Evolutionary conservation across 768 basidiomycete species (phyloP).

Genomic region (Boletus rex-veris): DNA sequence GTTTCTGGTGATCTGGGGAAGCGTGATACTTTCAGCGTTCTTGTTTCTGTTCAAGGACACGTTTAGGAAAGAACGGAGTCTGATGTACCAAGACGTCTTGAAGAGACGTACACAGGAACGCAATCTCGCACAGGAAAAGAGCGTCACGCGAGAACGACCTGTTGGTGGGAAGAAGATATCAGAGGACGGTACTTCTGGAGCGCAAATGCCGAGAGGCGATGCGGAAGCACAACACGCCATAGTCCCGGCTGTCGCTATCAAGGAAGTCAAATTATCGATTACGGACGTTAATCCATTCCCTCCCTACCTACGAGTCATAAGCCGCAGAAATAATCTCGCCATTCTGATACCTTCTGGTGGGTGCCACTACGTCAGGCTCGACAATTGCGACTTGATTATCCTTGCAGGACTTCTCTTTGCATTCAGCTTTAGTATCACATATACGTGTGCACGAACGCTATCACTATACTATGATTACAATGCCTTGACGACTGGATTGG

Average conservation of each 20-base stretch:
- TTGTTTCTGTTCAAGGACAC: slow-evolving; percentile 78
- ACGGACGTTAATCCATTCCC: slow-evolving; percentile 70
- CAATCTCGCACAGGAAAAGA: slow-evolving; percentile 12
- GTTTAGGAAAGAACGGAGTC: slow-evolving; percentile 78
- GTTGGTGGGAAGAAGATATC: not conserved
- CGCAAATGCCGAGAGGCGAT: slow-evolving; percentile 19
- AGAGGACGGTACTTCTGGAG: not conserved
- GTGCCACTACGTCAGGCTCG: slow-evolving; percentile 8
- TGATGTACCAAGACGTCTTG: slow-evolving; percentile 70
- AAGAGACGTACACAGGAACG: slow-evolving; percentile 35
- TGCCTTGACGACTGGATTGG: slow-evolving; percentile 73
- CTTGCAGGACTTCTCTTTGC: slow-evolving; percentile 63
- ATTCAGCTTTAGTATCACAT: slow-evolving; percentile 64
- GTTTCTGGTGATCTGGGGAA: slow-evolving; percentile 69
- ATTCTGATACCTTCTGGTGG: slow-evolving; percentile 42
- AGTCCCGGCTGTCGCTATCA: not conserved
- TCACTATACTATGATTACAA: slow-evolving; percentile 61
- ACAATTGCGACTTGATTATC: not conserved
- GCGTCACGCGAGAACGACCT: not conserved
- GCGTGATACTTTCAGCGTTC: slow-evolving; percentile 52
- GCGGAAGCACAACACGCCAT: slow-evolving; percentile 19
- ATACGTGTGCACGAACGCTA: slow-evolving; percentile 74
- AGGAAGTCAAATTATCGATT: slow-evolving; percentile 54
- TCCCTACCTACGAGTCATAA: slow-evolving; percentile 57
- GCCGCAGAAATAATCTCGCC: slow-evolving; percentile 61